Conservation (phyloP, 1,139 yeast species). For the Magnusiomyces tetraspermus region DNA sequence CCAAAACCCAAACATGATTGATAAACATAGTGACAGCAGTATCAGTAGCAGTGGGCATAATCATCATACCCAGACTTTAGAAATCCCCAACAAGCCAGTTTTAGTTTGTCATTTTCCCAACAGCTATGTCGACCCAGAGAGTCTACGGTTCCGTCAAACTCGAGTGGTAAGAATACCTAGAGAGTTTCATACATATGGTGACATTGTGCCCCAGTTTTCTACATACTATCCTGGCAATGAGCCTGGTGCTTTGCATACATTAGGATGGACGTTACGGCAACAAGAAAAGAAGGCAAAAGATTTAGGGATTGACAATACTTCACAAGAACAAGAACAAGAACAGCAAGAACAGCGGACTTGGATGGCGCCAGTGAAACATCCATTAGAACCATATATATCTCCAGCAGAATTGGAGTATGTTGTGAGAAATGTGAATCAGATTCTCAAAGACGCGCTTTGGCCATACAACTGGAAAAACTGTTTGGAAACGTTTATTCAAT, state of each 20-base stretch:
- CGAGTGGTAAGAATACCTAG: slow-evolving; percentile 56
- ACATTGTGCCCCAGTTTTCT: slow-evolving; percentile 49
- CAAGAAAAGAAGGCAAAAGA: background rate
- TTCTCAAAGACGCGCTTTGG: slow-evolving; percentile 37
- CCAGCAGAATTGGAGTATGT: slow-evolving; percentile 37
- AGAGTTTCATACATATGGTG: slow-evolving; percentile 36
- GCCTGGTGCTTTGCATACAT: slow-evolving; percentile 44
- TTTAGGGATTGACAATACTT: background rate
- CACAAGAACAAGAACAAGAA: background rate
- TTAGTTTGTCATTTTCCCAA: slow-evolving; percentile 60
- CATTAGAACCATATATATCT: slow-evolving; percentile 39
- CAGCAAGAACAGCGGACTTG: slow-evolving; percentile 37
- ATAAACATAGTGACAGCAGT: background rate
- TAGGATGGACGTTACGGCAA: slow-evolving; percentile 17
- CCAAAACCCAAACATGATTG: slow-evolving; percentile 4
- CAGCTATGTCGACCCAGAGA: slow-evolving; percentile 33
- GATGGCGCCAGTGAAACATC: slow-evolving; percentile 35
- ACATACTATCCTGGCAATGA: slow-evolving; percentile 52
- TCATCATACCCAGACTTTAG: no score
- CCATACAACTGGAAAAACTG: slow-evolving; percentile 35
- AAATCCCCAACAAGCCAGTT: background rate
- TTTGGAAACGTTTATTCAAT: slow-evolving; percentile 38
- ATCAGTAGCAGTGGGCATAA: no score
- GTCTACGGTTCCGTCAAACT: slow-evolving; percentile 34
- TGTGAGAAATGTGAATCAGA: slow-evolving; percentile 39